Evolutionary conservation across 2,329 filamentous ascomycete species (phyloP).

Genomic region (Pseudogymnoascus sp.): DNA sequence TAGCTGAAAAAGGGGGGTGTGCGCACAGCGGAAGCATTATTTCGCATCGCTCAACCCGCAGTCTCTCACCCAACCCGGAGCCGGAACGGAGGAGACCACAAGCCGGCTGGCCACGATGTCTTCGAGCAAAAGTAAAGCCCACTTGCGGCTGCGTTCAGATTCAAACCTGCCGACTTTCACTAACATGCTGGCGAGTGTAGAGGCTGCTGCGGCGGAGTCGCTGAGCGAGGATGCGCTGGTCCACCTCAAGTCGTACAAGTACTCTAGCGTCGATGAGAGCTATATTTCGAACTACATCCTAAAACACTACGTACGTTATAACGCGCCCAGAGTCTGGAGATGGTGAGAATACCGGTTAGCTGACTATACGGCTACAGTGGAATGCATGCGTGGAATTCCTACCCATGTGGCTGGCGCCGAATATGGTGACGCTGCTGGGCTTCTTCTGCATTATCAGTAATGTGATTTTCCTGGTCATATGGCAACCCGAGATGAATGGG

Average conservation of each 20-base stretch:
- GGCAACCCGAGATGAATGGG: slow-evolving; percentile 8
- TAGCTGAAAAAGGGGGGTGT: neutral
- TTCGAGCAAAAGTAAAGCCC: slow-evolving; percentile 29
- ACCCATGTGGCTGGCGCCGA: slow-evolving; percentile 93
- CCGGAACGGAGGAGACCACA: neutral
- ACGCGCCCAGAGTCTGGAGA: slow-evolving; percentile 18
- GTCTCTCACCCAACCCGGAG: neutral
- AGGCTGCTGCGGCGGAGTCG: slow-evolving; percentile 55
- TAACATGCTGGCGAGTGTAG: slow-evolving; percentile 26
- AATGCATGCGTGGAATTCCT: slow-evolving; percentile 88
- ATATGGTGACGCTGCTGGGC: slow-evolving; percentile 91
- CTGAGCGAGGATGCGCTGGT: slow-evolving; percentile 84
- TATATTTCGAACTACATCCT: slow-evolving; percentile 89
- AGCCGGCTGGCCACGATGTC: slow-evolving; percentile 27
- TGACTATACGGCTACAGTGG: slow-evolving; percentile 54
- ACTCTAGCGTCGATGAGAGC: slow-evolving; percentile 94
- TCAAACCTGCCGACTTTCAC: neutral
- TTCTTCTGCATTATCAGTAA: slow-evolving; percentile 92
- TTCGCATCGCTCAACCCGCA: neutral
- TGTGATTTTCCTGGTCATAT: slow-evolving; percentile 42
- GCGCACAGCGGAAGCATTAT: neutral
- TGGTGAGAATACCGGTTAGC: slow-evolving; percentile 21
- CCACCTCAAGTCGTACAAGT: slow-evolving; percentile 93
- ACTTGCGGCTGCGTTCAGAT: slow-evolving; percentile 6
- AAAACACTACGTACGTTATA: slow-evolving; percentile 73